phyloP scores from a whole-genome alignment of 164 flowering plant species.

The Warburgia ugandensis region DNA sequence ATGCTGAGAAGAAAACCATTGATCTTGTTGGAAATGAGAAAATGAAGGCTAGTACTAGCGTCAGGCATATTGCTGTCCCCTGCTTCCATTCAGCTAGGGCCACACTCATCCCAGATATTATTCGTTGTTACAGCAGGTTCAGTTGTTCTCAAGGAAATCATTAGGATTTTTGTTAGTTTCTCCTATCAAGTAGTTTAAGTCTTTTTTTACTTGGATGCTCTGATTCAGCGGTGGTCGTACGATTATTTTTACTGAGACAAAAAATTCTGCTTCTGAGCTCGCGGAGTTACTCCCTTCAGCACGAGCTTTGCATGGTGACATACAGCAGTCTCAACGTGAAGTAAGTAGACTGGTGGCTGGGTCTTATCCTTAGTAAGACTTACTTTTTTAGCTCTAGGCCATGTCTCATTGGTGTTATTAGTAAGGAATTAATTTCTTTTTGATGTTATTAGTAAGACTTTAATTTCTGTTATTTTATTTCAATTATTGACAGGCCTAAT shows the following conservation, averaged over 20 bases:
- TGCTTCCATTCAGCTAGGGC: constrained; percentile 70
- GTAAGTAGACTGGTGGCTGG: constrained; percentile 22
- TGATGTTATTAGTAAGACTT: not conserved
- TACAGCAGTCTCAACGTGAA: constrained; percentile 83
- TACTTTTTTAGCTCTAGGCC: not conserved
- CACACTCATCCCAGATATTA: constrained; percentile 80
- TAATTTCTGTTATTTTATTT: not conserved
- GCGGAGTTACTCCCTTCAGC: constrained; percentile 71
- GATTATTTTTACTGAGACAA: constrained; percentile 84
- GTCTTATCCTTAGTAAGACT: not conserved
- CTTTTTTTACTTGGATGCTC: not conserved
- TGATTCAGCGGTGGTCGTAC: constrained; percentile 73
- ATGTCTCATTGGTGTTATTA: not conserved
- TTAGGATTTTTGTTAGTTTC: not conserved
- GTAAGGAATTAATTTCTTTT: too few species aligned
- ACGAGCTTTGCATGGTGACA: constrained; percentile 89
- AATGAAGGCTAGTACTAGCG: constrained; percentile 86
- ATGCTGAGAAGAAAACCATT: constrained; percentile 60
- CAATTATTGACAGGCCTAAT: not conserved
- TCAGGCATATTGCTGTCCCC: constrained; percentile 78
- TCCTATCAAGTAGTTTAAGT: not conserved
- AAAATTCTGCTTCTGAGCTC: constrained; percentile 67
- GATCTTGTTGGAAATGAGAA: constrained; percentile 94
- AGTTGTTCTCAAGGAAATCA: not conserved
- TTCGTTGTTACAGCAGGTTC: constrained; percentile 88